Evolutionary conservation across 1,284 basidiomycete genomes (phyloP).

Genomic region (Cryptococcus maquisensis): DNA sequence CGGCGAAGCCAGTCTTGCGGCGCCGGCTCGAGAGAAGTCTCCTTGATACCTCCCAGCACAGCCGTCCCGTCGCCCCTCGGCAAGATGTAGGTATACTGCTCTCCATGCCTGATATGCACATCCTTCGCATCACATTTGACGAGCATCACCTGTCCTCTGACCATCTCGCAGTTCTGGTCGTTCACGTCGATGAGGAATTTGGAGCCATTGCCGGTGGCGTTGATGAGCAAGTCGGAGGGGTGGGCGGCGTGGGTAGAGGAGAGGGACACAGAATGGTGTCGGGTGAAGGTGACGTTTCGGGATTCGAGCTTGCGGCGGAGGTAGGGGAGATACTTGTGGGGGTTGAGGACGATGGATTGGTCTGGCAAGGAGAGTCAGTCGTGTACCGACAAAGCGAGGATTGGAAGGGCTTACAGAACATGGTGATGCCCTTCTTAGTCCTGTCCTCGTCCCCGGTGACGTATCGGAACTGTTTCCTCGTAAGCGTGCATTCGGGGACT

Average conservation of each 20-base stretch:
- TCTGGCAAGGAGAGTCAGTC: neutral
- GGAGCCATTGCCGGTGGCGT: constrained; percentile 4
- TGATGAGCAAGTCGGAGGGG: constrained; percentile 10
- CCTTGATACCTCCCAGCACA: constrained; percentile 12
- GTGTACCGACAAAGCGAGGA: neutral
- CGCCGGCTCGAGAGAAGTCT: constrained; percentile 1
- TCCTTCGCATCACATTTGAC: constrained; percentile 3
- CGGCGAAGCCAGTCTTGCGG: neutral
- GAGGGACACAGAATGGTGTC: constrained; percentile 9
- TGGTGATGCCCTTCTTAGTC: neutral
- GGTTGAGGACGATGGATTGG: neutral
- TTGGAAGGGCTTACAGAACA: neutral
- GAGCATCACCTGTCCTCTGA: constrained; percentile 7
- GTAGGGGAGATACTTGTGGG: constrained; percentile 8
- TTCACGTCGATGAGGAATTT: constrained; percentile 4
- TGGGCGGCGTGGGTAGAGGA: neutral
- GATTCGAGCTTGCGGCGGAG: constrained; percentile 1
- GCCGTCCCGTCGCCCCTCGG: constrained; percentile 14
- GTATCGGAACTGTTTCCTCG: neutral
- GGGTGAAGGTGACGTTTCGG: constrained; percentile 4
- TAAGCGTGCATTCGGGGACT: neutral
- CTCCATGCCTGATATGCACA: constrained; percentile 9
- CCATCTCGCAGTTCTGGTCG: constrained; percentile 2
- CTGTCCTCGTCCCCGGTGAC: neutral
- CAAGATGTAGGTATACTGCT: constrained; percentile 11